Evolutionary conservation across 306 rosid genomes (phyloP).

Genomic region (Fagus crenata): DNA sequence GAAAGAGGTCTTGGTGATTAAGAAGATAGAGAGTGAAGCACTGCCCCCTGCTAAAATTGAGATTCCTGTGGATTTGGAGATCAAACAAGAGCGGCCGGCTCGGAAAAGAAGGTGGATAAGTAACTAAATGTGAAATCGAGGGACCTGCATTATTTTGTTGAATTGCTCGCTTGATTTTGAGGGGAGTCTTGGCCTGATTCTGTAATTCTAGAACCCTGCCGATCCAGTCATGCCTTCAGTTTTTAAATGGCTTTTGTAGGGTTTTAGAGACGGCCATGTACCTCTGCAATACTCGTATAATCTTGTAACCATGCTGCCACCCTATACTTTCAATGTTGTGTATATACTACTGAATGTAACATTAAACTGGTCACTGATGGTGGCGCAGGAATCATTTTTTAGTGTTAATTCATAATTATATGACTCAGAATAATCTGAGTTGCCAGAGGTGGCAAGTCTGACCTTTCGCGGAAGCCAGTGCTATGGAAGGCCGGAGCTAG

Average conservation of each 20-base stretch:
- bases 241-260: slow-evolving; percentile 36
- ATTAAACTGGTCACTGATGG: slow-evolving; percentile 57
- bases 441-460: slow-evolving; percentile 1
- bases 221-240: slow-evolving; percentile 23
- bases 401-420: slow-evolving; percentile 34
- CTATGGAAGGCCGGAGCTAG: slow-evolving; percentile 35
- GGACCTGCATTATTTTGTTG: slow-evolving; percentile 21
- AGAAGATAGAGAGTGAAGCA: slow-evolving; percentile 76
- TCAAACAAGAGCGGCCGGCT: slow-evolving; percentile 93
- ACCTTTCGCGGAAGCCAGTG: slow-evolving; percentile 17
- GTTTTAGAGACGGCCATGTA: slow-evolving; percentile 46
- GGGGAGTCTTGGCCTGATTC: slow-evolving; percentile 34
- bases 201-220: slow-evolving; percentile 33
- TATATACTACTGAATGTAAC: slow-evolving; percentile 74
- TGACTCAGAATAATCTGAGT: slow-evolving; percentile 39
- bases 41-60: slow-evolving; percentile 64
- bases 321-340: slow-evolving; percentile 41
- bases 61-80: slow-evolving; percentile 59
- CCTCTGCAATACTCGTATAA: slow-evolving; percentile 38
- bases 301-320: slow-evolving; percentile 54
- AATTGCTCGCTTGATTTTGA: slow-evolving; percentile 19
- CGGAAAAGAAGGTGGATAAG: slow-evolving; percentile 96
- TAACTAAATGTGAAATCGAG: slow-evolving; percentile 37
- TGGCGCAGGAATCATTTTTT: slow-evolving; percentile 47
- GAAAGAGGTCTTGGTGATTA: slow-evolving; percentile 61